Percentiles rank a stretch among this genome's conserved stretches.
Evolutionary conservation across 495 filamentous ascomycete species (phyloP).

Genomic region (Podospora fimiseda): DNA sequence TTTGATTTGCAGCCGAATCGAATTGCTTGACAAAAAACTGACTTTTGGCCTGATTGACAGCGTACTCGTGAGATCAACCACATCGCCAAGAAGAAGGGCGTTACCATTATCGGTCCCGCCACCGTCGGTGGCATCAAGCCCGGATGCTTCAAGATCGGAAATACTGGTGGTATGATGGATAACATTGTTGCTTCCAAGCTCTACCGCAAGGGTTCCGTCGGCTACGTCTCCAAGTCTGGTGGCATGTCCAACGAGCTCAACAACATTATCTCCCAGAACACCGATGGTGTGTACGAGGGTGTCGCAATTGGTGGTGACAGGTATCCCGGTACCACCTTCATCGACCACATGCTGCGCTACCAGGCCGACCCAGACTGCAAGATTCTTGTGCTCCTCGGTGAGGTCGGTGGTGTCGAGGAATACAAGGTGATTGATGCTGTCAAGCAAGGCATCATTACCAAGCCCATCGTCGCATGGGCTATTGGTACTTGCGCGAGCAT

Average conservation of each 20-base stretch:
- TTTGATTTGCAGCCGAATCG: slow-evolving; percentile 8
- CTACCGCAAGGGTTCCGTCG: slow-evolving; percentile 96
- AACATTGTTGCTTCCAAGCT: slow-evolving; percentile 99
- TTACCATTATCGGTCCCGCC: slow-evolving; percentile 97
- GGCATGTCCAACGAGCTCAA: slow-evolving; percentile 99
- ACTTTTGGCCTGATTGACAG: slow-evolving; percentile 31
- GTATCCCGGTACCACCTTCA: slow-evolving; percentile 98
- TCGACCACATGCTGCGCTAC: slow-evolving; percentile 94
- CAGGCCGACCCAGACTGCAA: slow-evolving; percentile 95
- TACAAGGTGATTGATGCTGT: slow-evolving; percentile 99
- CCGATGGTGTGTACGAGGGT: slow-evolving; percentile 98
- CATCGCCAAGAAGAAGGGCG: slow-evolving; percentile 92
- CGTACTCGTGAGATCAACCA: slow-evolving; percentile 96
- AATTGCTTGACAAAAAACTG: slow-evolving; percentile 1
- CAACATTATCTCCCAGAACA: slow-evolving; percentile 94
- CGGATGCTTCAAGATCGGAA: slow-evolving; percentile 98
- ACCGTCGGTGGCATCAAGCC: slow-evolving; percentile 99
- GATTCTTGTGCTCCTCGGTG: slow-evolving; percentile 90
- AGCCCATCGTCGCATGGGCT: slow-evolving; percentile 98
- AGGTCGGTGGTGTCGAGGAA: slow-evolving; percentile 98
- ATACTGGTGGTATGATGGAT: slow-evolving; percentile 99
- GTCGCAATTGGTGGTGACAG: slow-evolving; percentile 98
- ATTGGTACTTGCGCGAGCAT: slow-evolving; percentile 98
- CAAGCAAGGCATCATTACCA: slow-evolving; percentile 87
- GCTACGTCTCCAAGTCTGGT: slow-evolving; percentile 98